Conservation (phyloP, 345 rosid species). For the Bruguiera sexangula region DNA sequence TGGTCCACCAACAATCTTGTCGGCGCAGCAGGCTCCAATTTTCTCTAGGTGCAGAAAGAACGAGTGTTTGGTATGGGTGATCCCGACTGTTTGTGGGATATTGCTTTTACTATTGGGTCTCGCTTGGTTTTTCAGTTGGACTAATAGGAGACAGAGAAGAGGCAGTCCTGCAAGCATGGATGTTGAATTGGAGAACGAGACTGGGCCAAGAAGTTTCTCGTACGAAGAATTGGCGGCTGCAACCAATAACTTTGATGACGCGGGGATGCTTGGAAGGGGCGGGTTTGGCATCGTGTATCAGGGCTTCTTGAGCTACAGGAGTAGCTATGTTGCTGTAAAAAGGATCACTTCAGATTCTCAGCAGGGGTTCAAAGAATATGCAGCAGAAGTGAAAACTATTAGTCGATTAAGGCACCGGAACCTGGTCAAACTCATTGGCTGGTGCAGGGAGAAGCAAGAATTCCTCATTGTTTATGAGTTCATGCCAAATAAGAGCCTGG, state of each 20-base stretch:
- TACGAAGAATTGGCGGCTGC: background rate
- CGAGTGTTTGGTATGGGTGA: background rate
- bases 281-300: background rate
- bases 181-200: background rate
- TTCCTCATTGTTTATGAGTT: conserved; percentile 15
- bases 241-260: background rate
- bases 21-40: no score
- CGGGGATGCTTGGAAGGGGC: background rate
- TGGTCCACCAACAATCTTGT: background rate
- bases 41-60: background rate
- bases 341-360: background rate
- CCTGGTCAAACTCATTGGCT: conserved; percentile 7
- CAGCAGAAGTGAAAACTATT: conserved; percentile 4
- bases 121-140: background rate
- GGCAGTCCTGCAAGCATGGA: background rate
- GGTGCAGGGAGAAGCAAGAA: conserved; percentile 5
- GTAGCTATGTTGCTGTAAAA: background rate
- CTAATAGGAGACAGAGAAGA: no score
- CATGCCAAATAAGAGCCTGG: conserved; percentile 18
- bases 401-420: conserved; percentile 6
- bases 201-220: background rate
- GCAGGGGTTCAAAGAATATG: conserved; percentile 4
- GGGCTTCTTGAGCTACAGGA: background rate
- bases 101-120: background rate
- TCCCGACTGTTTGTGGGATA: background rate